Base-by-base conservation (phyloP, 1,284 basidiomycete species). In the Stereum hirsutum region DNA sequence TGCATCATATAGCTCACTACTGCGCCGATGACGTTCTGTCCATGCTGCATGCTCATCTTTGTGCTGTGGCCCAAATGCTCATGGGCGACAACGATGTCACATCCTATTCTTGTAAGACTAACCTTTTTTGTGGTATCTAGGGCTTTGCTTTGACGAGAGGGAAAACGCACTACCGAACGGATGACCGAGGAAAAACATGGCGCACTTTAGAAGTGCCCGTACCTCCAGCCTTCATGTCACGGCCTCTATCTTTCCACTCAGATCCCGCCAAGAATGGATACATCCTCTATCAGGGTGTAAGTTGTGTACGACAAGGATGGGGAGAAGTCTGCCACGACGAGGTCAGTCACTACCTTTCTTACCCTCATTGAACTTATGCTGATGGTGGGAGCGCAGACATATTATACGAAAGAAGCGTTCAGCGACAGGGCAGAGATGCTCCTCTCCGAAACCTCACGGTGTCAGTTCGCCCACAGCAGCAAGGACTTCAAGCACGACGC, bases 141-240 rank as follows among this genome's bases (percentile, higher is more conserved):
- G 92, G 89, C 0, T 96, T 94, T 58, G 81, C 87, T 23, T 65
- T 97, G 47, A 87, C 88, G 5, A 69, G 72, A 19, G 67, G 69
- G 27, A 80, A 52, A 17, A 86, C 59, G 23, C 92, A 96, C 61
- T 96, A 87, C 61, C 81, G 86, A 21, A 92, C 93, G 1, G 77
- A 78, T 32, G 83, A 97, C 62, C 75, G 86, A 49, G 93, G 93
- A 43, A 78, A 75, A 60, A 78, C 81, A 31, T 97, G 93, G 93
- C 77, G 78, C 44, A 59, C 74, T 0, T 97, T 95, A 60, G 65
- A 80, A 4, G 74, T 90, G 39, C 79, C 82, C 1, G 52, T 76
- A 4, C 53, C 70, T 5, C 79, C 83, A 1, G 78, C 84, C 3
- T 64, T 76, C 32, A 68, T 78, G 8, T 55, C 71, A 4, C 64